Evolutionary conservation across 768 basidiomycete species (phyloP), one percentile per base, ranked within the genome.

Genomic region (Leccinum arenicola): DNA sequence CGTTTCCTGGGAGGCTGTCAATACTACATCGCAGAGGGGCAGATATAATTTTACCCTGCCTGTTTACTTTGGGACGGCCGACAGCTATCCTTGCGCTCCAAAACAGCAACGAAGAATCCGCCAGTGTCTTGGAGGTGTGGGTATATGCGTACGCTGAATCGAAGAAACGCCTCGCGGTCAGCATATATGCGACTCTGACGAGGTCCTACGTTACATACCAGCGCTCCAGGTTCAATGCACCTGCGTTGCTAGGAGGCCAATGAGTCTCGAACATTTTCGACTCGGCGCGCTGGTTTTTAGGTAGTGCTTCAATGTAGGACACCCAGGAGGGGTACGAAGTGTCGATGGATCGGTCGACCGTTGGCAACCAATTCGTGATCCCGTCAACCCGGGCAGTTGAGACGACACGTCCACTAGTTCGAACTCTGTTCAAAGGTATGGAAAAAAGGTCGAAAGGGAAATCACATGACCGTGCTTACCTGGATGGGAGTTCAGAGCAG

Each of bases 121-220:
- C 97, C 97, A 0, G 95, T 93, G 68, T 99, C 91, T 73, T 98
- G 97, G 9, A 97, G 76, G 70, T 98, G 95, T 2, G 97, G 95
- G 69, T 96, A 91, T 62, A 98, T 84, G 40, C 97, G 84, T 72
- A 98, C 75, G 65, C 95, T 97, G 36, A 21, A 14, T 38, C 17
- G 57, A 10, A 53, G 14, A 47, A 29, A 43, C 43, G 35, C 17
- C 2, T 33, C 19, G 47, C 11, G 48, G 21, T 69, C 43, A 59
- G 23, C 25, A 21, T 15, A 33, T 6, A 15, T 19, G 23, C 25
- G 19, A 7, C 25, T 52, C 36, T 3, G 25, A 2, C 10, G 4
- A 9, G 27, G n/a, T 27, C 6, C 7, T 29, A 52, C 59, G 31
- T 23, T 10, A 66, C 81, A 50, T 56, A 93, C 95, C 93, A 93